Conservation (phyloP, 2,329 filamentous ascomycete species). For the Bisporella sp. region DNA sequence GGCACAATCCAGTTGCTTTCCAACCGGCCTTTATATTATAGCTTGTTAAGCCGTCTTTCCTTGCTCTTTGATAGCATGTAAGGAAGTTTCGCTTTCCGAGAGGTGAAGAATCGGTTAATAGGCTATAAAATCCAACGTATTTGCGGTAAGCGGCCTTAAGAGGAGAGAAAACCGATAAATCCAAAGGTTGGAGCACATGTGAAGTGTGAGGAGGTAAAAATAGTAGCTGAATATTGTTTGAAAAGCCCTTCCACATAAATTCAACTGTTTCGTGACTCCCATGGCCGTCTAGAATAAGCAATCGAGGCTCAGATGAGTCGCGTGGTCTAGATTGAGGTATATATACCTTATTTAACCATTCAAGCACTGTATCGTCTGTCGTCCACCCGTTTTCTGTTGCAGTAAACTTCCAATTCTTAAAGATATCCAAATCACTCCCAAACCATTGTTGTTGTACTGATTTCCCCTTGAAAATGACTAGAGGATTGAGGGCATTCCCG, state of each 20-base stretch:
- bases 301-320: background rate
- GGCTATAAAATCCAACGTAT: background rate
- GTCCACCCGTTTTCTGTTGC: conserved; percentile 6
- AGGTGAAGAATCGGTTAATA: background rate
- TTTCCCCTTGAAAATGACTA: conserved; percentile 10
- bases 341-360: conserved; percentile 7
- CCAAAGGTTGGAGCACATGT: background rate
- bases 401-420: conserved; percentile 4
- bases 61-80: background rate
- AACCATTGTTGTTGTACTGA: conserved; percentile 7
- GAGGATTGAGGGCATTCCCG: background rate
- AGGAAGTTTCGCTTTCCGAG: conserved; percentile 2
- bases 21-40: background rate
- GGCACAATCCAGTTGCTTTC: background rate
- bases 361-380: conserved; percentile 2
- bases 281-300: conserved; percentile 4
- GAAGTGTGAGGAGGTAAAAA: background rate
- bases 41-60: background rate
- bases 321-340: background rate
- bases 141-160: background rate
- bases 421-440: background rate
- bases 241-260: conserved; percentile 1
- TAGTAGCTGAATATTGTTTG: background rate
- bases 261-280: conserved; percentile 1
- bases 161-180: conserved; percentile 2